A percentile compares a stretch with the other conserved stretches of the same genome.
Evolutionary conservation across 2,329 filamentous ascomycete genomes (phyloP).

Genomic region (Pseudogymnoascus sp.): DNA sequence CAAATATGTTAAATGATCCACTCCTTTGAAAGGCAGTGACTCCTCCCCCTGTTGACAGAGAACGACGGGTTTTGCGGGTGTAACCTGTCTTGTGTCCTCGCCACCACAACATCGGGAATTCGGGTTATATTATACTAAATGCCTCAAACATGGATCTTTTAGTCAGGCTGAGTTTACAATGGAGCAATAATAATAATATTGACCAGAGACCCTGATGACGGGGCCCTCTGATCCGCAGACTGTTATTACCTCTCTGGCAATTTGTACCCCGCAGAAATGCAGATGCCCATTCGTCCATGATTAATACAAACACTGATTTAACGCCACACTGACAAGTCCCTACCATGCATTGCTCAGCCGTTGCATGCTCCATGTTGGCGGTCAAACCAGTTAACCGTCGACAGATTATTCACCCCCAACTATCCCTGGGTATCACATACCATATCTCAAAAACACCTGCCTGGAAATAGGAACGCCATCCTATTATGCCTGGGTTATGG

Average conservation of each 20-base stretch:
- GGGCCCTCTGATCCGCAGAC: constrained; percentile 2
- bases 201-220: not conserved
- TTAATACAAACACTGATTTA: not conserved
- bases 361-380: not conserved
- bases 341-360: not conserved
- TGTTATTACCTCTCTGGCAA: not conserved
- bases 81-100: not conserved
- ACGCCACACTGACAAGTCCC: not conserved
- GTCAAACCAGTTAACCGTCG: not conserved
- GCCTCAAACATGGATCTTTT: not conserved
- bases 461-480: not conserved
- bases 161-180: not conserved
- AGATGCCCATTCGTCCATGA: not conserved
- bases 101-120: not conserved
- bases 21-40: not conserved
- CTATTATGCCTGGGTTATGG: not conserved
- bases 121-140: not conserved
- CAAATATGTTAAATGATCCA: not conserved
- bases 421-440: not conserved
- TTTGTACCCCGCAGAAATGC: constrained; percentile 3
- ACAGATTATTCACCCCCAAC: not conserved
- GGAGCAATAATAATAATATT: not conserved
- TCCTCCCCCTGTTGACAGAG: not conserved
- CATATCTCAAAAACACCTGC: not conserved
- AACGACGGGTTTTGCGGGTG: not conserved